Evolutionary conservation across 1,139 yeast genomes (phyloP), one percentile per base, ranked within the genome.

Genomic region (Hyphopichia khmerensis): DNA sequence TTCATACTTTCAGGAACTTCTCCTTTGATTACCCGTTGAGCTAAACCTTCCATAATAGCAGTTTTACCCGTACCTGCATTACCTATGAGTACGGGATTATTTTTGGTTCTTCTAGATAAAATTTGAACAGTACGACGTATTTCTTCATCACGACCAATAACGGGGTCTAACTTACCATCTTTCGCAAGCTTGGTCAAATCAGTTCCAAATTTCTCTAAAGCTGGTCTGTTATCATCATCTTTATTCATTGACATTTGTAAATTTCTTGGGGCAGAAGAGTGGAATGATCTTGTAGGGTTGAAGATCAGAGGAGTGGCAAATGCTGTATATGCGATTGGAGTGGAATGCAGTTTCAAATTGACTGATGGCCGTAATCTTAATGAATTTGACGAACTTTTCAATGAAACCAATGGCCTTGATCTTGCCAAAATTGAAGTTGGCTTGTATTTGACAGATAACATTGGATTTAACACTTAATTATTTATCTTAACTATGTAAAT

Each of bases 41-140:
- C 98, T 40, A 93, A 72, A 0, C 98, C 99, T 62, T 93, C 99
- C 81, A 93, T 86, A 42, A 93, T 83, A 5, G 97, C 95, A 0
- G 98, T 93, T 64, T 93, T 93, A 67, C 99, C 99, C 0, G 96
- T 95, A 66, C 99, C 99, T 1, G 99, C 98, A 50, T 87, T 82
- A 48, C 98, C 99, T 41, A 91, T 89, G 40, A 93, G 65, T 0
- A 93, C 96, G 0, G 98, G 98, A 58, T 93, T 93, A 59, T 91
- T 91, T 62, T 93, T 93, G 1, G 97, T 90, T 59, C 99, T 75
- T 52, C 99, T 73, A 1, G 96, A 88, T 39, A 93, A 69, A 41
- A 93, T 90, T 61, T 93, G 98, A 42, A 93, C 84, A 0, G 98
- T 91, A 43, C 99, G 73, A 45, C 93, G 77, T 45, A 93, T 93